These are phyloP conservation scores for Furcasterigmium sp. DNA, from an alignment of 2,329 filamentous ascomycete species.

Conservation along the genomic window DNA sequence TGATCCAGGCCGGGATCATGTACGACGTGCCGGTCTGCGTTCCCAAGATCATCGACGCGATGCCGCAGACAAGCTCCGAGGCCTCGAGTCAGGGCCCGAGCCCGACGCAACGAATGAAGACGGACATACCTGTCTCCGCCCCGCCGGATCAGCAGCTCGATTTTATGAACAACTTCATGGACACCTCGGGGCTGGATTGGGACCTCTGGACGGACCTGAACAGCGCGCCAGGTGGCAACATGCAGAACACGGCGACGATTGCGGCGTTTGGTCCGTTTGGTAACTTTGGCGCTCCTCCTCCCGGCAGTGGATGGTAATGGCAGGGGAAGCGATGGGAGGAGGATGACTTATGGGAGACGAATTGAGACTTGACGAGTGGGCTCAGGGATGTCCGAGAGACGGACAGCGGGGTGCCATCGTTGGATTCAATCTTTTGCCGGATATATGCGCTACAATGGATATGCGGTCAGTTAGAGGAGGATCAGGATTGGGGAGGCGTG, in stretches of 20 bases:
- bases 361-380: no score
- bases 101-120: slow-evolving; percentile 19
- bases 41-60: slow-evolving; percentile 32
- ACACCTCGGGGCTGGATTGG: slow-evolving; percentile 38
- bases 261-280: slow-evolving; percentile 11
- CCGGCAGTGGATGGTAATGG: slow-evolving; percentile 1
- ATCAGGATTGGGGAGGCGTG: no score
- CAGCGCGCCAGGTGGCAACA: slow-evolving; percentile 4
- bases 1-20: slow-evolving; percentile 27
- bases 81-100: slow-evolving; percentile 20
- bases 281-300: slow-evolving; percentile 10
- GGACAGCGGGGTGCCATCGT: no score
- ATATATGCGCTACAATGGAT: no score
- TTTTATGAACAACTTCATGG: slow-evolving; percentile 37
- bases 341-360: no score
- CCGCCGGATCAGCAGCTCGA: slow-evolving; percentile 28
- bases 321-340: no score
- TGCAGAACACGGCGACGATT: slow-evolving; percentile 8
- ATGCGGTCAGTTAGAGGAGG: no score
- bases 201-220: slow-evolving; percentile 33
- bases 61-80: slow-evolving; percentile 32
- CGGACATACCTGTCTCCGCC: slow-evolving; percentile 9
- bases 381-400: no score
- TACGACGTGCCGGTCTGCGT: slow-evolving; percentile 41
- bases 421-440: no score